A percentile compares a stretch with the other conserved stretches of the same genome.
Conservation (phyloP, 2,329 filamentous ascomycete genomes). For the Eutypa lata region DNA sequence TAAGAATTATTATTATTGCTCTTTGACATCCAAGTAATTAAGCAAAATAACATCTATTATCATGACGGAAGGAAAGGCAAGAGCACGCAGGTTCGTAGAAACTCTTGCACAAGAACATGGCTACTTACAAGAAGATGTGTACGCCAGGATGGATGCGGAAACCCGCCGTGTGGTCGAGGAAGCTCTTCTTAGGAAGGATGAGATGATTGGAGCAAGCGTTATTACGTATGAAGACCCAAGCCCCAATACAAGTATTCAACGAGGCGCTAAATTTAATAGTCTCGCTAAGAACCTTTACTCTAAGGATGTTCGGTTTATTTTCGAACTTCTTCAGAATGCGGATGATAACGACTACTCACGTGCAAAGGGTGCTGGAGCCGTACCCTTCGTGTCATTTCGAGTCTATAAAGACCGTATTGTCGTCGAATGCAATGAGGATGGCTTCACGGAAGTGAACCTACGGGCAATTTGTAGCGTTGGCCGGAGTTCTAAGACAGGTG, state of each 20-base stretch:
- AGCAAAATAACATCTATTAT: not conserved
- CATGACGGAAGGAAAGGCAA: not conserved
- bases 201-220: slow-evolving; percentile 16
- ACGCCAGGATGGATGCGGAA: slow-evolving; percentile 5
- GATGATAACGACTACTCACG: slow-evolving; percentile 45
- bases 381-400: slow-evolving; percentile 32
- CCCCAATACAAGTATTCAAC: not conserved
- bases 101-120: slow-evolving; percentile 18
- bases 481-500: slow-evolving; percentile 41
- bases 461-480: slow-evolving; percentile 43
- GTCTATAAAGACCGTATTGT: slow-evolving; percentile 35
- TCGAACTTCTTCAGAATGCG: slow-evolving; percentile 53
- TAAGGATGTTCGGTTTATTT: slow-evolving; percentile 44
- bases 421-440: slow-evolving; percentile 49
- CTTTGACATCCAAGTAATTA: too few species aligned
- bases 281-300: slow-evolving; percentile 41
- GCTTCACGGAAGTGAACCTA: slow-evolving; percentile 40
- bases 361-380: slow-evolving; percentile 10
- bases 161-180: slow-evolving; percentile 10
- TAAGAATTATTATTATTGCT: not conserved
- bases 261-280: slow-evolving; percentile 9
- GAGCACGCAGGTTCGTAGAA: slow-evolving; percentile 12
- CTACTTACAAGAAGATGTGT: slow-evolving; percentile 12
- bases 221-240: slow-evolving; percentile 15
- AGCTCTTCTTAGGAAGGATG: slow-evolving; percentile 12